Evolutionary conservation across 345 rosid genomes (phyloP).

Genomic region (Mangifera indica): DNA sequence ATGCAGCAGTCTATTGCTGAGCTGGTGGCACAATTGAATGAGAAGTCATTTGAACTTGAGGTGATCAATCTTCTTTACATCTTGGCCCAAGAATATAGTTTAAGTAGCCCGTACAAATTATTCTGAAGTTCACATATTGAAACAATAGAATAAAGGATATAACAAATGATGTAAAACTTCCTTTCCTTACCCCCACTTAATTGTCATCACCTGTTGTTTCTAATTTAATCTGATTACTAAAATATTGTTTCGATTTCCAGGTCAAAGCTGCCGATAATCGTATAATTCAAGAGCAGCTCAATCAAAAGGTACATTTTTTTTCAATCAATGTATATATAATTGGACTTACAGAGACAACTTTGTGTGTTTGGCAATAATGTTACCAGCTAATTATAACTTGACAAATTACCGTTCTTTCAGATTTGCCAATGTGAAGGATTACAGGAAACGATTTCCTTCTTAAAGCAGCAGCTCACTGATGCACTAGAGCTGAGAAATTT

Average conservation of each 20-base stretch:
- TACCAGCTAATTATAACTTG: constrained; percentile 26
- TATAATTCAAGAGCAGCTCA: constrained; percentile 84
- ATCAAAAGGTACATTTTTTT: constrained; percentile 60
- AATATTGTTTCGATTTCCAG: constrained; percentile 37
- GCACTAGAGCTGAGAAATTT: constrained; percentile 46
- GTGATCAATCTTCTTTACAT: constrained; percentile 36
- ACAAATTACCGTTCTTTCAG: constrained; percentile 40
- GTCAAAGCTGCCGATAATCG: constrained; percentile 92
- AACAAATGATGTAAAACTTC: constrained; percentile 10
- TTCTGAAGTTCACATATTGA: constrained; percentile 5
- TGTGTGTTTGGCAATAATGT: not conserved
- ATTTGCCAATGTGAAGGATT: constrained; percentile 65
- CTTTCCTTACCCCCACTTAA: not conserved
- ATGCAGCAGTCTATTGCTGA: constrained; percentile 71
- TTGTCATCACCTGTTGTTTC: not conserved
- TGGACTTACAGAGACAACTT: not conserved
- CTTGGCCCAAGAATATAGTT: constrained; percentile 9
- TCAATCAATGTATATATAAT: not conserved
- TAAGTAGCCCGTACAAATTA: constrained; percentile 10
- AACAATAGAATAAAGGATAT: not conserved
- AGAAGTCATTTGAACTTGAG: constrained; percentile 95
- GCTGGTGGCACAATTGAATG: constrained; percentile 75
- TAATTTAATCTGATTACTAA: constrained; percentile 13
- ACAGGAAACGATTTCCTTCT: constrained; percentile 60
- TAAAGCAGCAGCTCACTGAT: constrained; percentile 73